Base-by-base conservation (phyloP, 257 asterid species). In the Rhazya stricta region DNA sequence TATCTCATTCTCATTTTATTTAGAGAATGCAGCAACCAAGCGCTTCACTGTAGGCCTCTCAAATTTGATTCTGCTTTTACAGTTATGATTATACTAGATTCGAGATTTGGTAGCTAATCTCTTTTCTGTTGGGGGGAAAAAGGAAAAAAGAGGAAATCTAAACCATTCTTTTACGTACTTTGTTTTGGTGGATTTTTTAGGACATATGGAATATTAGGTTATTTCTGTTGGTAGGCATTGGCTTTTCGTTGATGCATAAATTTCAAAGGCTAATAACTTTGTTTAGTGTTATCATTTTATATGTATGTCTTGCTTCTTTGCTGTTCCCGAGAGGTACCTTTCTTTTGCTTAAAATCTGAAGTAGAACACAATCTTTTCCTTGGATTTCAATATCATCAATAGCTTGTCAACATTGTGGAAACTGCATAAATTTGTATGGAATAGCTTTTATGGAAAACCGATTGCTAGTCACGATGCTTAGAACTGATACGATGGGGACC, bases 391-490 rank as follows among this genome's bases (percentile, higher is more conserved):
- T 15, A 65, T 4, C 13, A n/a, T n/a, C n/a, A n/a, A 36, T 65
- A 72, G 30, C 76, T 30, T 77, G 56, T 70, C n/a, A 46, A 21
- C 4, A 61, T 6, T 45, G 66, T 51, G 42, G 25, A 51, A 16
- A 27, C 27, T 10, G 56, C 8, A 42, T 16, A 73, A 32, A 15
- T 36, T 43, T 27, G 34, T 23, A 30, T 60, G 67, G 21, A 60
- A 27, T 37, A 66, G 63, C 39, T 48, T 74, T 10, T 29, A 21
- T 32, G 36, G 7, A 39, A 61, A 48, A 12, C n/a, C 6, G 32
- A 48, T 16, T 58, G 23, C 37, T 36, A 79, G 78, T 72, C 82
- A 66, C 62, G 79, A 51, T 61, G 72, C 60, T 70, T 60, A 58
- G 30, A 57, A 60, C 29, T 46, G 56, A 58, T 70, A 21, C 34